Evolutionary conservation across 495 filamentous ascomycete genomes (phyloP).

Genomic region (Penicillium soppii): DNA sequence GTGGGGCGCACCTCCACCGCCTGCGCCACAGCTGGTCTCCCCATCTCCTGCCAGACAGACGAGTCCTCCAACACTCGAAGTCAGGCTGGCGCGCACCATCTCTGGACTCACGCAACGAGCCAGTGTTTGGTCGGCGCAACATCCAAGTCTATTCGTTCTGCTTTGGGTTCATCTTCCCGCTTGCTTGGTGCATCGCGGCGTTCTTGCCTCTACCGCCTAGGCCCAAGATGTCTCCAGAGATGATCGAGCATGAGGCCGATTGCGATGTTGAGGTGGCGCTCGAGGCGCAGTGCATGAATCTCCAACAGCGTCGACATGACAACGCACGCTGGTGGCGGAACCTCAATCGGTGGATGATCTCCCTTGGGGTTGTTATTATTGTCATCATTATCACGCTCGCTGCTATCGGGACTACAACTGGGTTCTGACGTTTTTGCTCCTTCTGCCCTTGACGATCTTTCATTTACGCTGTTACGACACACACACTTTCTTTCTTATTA

Average conservation of each 20-base stretch:
- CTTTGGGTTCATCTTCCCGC: constrained; percentile 81
- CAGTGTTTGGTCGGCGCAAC: constrained; percentile 65
- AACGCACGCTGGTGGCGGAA: constrained; percentile 93
- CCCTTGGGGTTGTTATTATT: constrained; percentile 75
- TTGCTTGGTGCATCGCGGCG: constrained; percentile 85
- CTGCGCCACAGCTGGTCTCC: constrained; percentile 66
- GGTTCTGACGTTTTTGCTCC: constrained; percentile 29
- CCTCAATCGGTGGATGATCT: constrained; percentile 83
- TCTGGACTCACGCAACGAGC: constrained; percentile 58
- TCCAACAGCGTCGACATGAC: constrained; percentile 66
- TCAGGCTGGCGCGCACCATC: constrained; percentile 67
- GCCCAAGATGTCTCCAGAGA: constrained; percentile 29
- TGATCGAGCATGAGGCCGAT: constrained; percentile 25
- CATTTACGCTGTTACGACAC: not conserved
- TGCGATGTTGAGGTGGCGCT: constrained; percentile 45
- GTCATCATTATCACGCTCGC: constrained; percentile 64
- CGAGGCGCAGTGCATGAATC: constrained; percentile 39
- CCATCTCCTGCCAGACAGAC: constrained; percentile 65
- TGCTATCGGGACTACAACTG: constrained; percentile 53
- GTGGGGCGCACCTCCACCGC: constrained; percentile 24
- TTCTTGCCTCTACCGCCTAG: constrained; percentile 73
- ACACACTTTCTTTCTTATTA: not conserved
- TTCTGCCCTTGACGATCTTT: not conserved
- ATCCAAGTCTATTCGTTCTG: constrained; percentile 85
- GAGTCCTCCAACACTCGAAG: constrained; percentile 33